phyloP scores from a whole-genome alignment of 371 early-diverging fungal species.

The Smittium culicis region DNA sequence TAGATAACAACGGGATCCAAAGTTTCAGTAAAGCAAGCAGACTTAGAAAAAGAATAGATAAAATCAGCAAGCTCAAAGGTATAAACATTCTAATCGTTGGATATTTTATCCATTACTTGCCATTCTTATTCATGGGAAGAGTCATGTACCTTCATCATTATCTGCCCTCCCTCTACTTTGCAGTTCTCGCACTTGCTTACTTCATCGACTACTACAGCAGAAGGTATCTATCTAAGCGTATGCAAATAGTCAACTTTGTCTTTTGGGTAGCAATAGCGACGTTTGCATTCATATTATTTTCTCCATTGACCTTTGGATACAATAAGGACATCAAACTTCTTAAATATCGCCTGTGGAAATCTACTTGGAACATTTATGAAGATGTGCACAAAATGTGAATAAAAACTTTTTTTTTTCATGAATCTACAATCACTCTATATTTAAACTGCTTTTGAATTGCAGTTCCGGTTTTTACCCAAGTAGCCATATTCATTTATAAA shows the following conservation, averaged over 20 bases:
- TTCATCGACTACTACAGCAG: slow-evolving; percentile 51
- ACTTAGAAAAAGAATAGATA: not conserved
- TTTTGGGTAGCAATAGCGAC: slow-evolving; percentile 28
- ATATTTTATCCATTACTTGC: slow-evolving; percentile 92
- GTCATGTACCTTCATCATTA: slow-evolving; percentile 98
- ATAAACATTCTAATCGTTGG: slow-evolving; percentile 37
- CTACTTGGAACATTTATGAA: slow-evolving; percentile 41
- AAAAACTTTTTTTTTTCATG: not conserved
- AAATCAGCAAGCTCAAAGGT: not conserved
- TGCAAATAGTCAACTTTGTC: slow-evolving; percentile 23
- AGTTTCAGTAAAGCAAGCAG: no score
- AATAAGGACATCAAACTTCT: slow-evolving; percentile 47
- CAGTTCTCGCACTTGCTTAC: slow-evolving; percentile 60
- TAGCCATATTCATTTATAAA: no score
- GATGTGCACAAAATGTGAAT: not conserved
- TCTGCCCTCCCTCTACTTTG: slow-evolving; percentile 95
- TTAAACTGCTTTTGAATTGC: no score
- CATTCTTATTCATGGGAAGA: slow-evolving; percentile 96
- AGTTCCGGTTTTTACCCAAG: no score
- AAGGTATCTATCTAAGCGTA: slow-evolving; percentile 14
- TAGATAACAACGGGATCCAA: no score
- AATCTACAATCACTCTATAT: no score
- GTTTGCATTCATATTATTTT: slow-evolving; percentile 58
- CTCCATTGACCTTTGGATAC: slow-evolving; percentile 73
- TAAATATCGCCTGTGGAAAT: slow-evolving; percentile 37